Conservation (phyloP, 163 green algal genomes). For the Botryococcus braunii region DNA sequence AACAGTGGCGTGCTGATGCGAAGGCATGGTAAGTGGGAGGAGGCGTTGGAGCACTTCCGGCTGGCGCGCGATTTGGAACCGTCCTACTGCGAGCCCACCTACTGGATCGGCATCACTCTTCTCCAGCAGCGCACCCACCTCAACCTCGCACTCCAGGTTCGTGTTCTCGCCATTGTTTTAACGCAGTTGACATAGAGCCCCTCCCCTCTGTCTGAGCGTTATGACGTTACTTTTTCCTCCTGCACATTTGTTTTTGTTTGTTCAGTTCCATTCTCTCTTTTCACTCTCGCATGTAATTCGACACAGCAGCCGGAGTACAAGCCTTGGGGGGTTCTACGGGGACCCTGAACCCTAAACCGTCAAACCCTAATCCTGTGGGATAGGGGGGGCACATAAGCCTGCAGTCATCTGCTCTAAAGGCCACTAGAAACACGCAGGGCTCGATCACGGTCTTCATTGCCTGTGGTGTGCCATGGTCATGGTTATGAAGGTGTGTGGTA, state of each 20-base stretch:
- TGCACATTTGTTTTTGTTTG: not conserved
- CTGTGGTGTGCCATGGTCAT: too few species aligned
- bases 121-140: conserved; percentile 17
- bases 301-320: not conserved
- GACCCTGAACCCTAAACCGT: not conserved
- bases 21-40: conserved; percentile 19
- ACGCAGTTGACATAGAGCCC: not conserved
- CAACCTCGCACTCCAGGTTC: not conserved
- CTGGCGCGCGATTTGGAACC: conserved; percentile 9
- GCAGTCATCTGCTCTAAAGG: too few species aligned
- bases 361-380: too few species aligned
- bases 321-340: not conserved
- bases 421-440: too few species aligned
- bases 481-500: too few species aligned
- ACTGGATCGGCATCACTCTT: conserved; percentile 61
- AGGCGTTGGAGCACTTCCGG: conserved; percentile 43
- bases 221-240: not conserved
- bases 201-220: not conserved
- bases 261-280: not conserved
- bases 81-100: conserved; percentile 62
- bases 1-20: conserved; percentile 67
- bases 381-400: too few species aligned
- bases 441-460: too few species aligned
- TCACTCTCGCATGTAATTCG: not conserved
- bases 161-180: not conserved